Conservation (phyloP, 2,329 filamentous ascomycete species). For the Sphaerulina musiva region DNA sequence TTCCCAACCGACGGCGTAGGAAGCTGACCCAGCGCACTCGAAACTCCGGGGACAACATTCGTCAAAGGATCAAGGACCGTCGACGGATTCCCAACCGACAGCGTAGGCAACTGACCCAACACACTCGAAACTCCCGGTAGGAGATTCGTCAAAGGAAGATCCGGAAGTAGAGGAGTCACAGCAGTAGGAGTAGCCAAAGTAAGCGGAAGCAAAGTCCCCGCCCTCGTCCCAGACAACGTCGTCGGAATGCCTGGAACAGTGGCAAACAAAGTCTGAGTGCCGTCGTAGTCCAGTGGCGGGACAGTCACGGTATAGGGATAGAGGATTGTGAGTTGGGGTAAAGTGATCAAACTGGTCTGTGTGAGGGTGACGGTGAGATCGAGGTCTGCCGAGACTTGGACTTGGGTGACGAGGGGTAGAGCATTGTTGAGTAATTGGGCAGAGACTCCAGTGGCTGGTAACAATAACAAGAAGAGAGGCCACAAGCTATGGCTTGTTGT, state of each 20-base stretch:
- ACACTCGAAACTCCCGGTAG: neutral
- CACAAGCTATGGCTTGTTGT: constrained; percentile 5
- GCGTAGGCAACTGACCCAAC: neutral
- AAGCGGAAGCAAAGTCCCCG: no score
- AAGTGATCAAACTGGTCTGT: neutral
- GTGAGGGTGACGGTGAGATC: neutral
- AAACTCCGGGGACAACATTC: constrained; percentile 4
- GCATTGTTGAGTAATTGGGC: neutral
- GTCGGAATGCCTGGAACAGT: constrained; percentile 4
- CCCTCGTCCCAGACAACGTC: neutral
- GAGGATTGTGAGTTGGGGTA: constrained; percentile 6
- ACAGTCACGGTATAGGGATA: constrained; percentile 12
- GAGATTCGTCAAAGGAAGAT: neutral
- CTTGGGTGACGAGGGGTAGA: neutral
- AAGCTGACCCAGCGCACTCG: neutral
- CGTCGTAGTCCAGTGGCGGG: constrained; percentile 18
- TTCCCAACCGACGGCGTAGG: neutral
- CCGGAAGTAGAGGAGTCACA: no score
- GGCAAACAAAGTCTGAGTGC: neutral
- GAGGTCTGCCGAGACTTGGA: neutral
- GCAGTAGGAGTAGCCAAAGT: no score
- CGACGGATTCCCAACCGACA: neutral
- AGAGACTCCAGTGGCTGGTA: neutral
- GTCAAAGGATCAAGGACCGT: neutral
- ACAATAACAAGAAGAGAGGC: neutral